Evolutionary conservation across 805 yeast species (phyloP).

Genomic region (Starmerella floricola): DNA sequence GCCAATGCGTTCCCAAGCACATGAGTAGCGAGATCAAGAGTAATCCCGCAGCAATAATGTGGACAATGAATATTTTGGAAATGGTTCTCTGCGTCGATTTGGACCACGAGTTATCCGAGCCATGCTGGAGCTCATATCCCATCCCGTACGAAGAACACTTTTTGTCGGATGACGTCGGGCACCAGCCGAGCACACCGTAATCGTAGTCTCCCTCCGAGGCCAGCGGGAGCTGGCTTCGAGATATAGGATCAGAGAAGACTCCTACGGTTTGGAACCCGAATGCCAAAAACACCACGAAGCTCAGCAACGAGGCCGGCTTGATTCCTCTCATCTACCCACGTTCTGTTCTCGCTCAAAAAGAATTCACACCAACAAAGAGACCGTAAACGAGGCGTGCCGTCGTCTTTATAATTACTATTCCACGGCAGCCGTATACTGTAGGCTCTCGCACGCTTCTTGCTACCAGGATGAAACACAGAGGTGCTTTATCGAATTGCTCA

Average conservation of each 20-base stretch:
- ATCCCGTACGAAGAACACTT: conserved; percentile 19
- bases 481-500: too few relatives aligned
- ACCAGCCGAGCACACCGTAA: conserved; percentile 65
- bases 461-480: too few relatives aligned
- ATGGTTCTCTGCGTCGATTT: conserved; percentile 43
- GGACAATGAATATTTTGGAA: conserved; percentile 52
- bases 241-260: conserved; percentile 49
- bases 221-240: conserved; percentile 35
- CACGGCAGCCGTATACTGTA: too few relatives aligned
- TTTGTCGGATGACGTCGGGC: conserved; percentile 33
- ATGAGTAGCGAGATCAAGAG: conserved; percentile 37
- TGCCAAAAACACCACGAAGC: conserved; percentile 37
- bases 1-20: conserved; percentile 33
- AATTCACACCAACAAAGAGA: too few relatives aligned
- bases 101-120: conserved; percentile 41
- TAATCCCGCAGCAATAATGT: conserved; percentile 50
- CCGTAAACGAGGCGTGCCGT: too few relatives aligned
- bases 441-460: too few relatives aligned
- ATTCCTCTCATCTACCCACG: conserved; percentile 9
- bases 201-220: conserved; percentile 39
- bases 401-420: too few relatives aligned
- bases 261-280: conserved; percentile 49
- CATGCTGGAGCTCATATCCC: conserved; percentile 22
- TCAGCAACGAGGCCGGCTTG: conserved; percentile 20
- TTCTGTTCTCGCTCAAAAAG: background rate